phyloP scores from a whole-genome alignment of 352 stramenopile genomes.

The Phytophthora sojae region DNA sequence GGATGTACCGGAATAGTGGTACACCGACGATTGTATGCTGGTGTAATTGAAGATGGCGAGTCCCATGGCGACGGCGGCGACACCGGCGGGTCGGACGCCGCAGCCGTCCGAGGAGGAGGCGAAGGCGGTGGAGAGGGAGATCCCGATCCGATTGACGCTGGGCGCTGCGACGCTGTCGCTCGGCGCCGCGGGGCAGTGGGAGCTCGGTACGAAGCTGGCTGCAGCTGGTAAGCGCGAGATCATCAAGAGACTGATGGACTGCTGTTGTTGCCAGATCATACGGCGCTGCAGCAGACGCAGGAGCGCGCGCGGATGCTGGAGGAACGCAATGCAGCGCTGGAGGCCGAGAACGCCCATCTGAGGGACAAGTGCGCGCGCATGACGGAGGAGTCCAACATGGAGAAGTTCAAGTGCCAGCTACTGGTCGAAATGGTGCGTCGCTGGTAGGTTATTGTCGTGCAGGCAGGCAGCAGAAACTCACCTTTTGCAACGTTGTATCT shows the following conservation, averaged over 20 bases:
- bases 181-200: constrained; percentile 57
- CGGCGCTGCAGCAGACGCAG: constrained; percentile 52
- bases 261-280: constrained; percentile 54
- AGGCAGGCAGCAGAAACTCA: neutral
- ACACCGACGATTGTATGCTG: constrained; percentile 2
- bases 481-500: neutral
- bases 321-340: constrained; percentile 53
- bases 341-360: constrained; percentile 71
- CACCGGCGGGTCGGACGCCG: constrained; percentile 3
- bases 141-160: constrained; percentile 71
- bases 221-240: neutral
- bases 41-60: constrained; percentile 14
- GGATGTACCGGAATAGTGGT: neutral
- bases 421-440: constrained; percentile 84
- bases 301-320: constrained; percentile 45
- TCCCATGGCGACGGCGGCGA: constrained; percentile 3
- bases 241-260: constrained; percentile 6
- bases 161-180: constrained; percentile 60
- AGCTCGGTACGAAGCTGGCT: constrained; percentile 54
- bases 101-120: constrained; percentile 15
- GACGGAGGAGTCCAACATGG: constrained; percentile 86
- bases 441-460: neutral
- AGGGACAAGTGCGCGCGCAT: constrained; percentile 65
- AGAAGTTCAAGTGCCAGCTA: constrained; percentile 90
- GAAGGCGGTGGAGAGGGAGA: constrained; percentile 50